Percentiles rank a stretch among this genome's conserved stretches.
Conservation (phyloP, 2,329 filamentous ascomycete genomes). For the Paramyrothecium roridum region DNA sequence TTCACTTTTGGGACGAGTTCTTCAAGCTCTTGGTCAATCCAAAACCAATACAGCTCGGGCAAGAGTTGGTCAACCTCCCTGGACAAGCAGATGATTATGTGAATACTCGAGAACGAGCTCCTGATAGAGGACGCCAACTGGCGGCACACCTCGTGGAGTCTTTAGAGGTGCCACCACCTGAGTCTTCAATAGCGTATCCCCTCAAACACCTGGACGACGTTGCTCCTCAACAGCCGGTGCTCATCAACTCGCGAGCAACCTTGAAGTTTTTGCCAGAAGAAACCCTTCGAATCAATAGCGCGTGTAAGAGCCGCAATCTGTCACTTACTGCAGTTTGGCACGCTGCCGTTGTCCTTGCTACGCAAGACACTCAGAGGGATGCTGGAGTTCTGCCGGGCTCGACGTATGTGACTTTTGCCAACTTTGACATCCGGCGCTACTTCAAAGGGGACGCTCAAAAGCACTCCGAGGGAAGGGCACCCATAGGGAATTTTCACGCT, state of each 20-base stretch:
- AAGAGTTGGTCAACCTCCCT: constrained; percentile 3
- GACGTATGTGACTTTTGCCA: not conserved
- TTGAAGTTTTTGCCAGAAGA: not conserved
- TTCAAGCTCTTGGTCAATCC: constrained; percentile 4
- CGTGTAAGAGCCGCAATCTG: not conserved
- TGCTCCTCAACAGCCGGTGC: not conserved
- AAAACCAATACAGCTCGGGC: constrained; percentile 1
- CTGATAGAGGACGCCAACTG: not conserved
- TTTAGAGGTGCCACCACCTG: not conserved
- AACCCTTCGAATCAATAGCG: not conserved
- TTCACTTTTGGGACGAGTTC: constrained; percentile 6
- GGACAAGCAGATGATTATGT: constrained; percentile 6
- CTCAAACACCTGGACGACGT: not conserved
- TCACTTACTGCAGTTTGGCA: not conserved
- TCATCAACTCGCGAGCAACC: not conserved
- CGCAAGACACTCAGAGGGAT: not conserved
- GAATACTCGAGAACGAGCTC: not conserved
- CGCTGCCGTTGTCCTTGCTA: not conserved
- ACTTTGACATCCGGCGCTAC: not conserved
- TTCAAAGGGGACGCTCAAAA: not conserved
- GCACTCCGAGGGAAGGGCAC: not conserved
- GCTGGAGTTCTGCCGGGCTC: not conserved
- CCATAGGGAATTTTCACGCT: not conserved
- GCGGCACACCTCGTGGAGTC: not conserved
- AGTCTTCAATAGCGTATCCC: not conserved